Conservation (phyloP, 345 rosid species). For the Euphorbia tirucalli region DNA sequence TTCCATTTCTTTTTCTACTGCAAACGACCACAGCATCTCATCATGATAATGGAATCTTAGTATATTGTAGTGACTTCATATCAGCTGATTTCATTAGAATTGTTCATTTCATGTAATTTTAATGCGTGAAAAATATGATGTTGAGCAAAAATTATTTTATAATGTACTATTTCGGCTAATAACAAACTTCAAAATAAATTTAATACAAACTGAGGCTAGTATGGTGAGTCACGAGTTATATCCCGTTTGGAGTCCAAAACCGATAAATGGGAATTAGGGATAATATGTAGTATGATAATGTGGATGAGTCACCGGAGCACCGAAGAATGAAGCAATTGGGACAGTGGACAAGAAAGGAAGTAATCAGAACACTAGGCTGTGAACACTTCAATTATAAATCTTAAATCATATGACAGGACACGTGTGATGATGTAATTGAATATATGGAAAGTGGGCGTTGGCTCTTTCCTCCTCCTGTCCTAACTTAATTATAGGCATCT, state of each 20-base stretch:
- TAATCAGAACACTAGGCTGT: conserved; percentile 10
- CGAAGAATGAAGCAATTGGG: neutral
- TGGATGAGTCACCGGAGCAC: neutral
- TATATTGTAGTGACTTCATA: too few relatives aligned
- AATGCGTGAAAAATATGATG: too few relatives aligned
- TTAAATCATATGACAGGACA: neutral
- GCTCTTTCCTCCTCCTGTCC: conserved; percentile 19
- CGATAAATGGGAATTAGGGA: too few relatives aligned
- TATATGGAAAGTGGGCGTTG: conserved; percentile 7
- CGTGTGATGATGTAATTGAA: conserved; percentile 11
- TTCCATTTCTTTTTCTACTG: neutral
- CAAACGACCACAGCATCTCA: neutral
- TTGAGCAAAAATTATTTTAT: too few relatives aligned
- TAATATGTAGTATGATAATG: neutral
- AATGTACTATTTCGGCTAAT: too few relatives aligned
- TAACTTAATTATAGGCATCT: neutral
- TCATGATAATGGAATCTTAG: too few relatives aligned
- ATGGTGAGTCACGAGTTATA: too few relatives aligned
- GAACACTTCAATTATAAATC: neutral
- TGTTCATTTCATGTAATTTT: too few relatives aligned
- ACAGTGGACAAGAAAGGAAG: neutral
- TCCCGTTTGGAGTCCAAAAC: too few relatives aligned
- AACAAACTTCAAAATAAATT: too few relatives aligned
- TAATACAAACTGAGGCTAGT: too few relatives aligned
- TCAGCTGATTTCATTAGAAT: too few relatives aligned